These are phyloP conservation scores for Chlorella sp. DNA, from an alignment of 139 green algal genomes.

Conservation along the genomic window DNA sequence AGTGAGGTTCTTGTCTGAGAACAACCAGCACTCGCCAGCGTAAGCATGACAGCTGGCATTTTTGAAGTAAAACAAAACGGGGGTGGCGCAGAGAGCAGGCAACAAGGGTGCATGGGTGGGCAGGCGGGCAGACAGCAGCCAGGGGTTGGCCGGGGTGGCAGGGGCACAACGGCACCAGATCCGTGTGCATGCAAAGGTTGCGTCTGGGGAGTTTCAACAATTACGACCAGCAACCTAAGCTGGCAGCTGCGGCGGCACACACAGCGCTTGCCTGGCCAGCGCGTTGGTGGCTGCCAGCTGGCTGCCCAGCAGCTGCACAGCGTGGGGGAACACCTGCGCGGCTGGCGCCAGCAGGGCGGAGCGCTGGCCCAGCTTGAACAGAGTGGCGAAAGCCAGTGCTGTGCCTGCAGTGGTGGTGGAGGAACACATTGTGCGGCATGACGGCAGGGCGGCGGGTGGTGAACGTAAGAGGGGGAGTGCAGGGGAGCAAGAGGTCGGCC, in stretches of 20 bases:
- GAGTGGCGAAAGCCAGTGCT: constrained; percentile 57
- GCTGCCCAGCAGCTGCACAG: constrained; percentile 51
- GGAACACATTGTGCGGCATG: too few relatives aligned
- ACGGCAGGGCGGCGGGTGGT: too few relatives aligned
- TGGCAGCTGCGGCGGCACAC: not conserved
- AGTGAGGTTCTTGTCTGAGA: too few relatives aligned
- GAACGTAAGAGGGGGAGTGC: too few relatives aligned
- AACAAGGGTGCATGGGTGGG: not conserved
- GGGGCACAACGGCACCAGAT: not conserved
- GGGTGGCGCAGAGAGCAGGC: too few relatives aligned
- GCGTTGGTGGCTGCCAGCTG: constrained; percentile 43
- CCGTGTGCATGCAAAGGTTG: not conserved
- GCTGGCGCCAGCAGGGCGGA: constrained; percentile 58
- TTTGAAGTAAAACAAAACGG: not conserved
- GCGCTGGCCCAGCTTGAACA: constrained; percentile 81
- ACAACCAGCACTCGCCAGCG: too few relatives aligned
- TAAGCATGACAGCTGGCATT: too few relatives aligned
- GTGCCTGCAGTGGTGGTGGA: constrained; percentile 44
- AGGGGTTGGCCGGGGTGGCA: not conserved
- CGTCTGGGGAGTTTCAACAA: too few relatives aligned
- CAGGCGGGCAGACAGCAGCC: not conserved
- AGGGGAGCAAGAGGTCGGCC: not conserved
- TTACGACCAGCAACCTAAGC: too few relatives aligned
- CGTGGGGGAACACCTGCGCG: constrained; percentile 45
- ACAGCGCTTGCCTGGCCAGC: constrained; percentile 23